Evolutionary conservation across 192 early-diverging fungal genomes (phyloP).

Genomic region (Coemansia sp.): DNA sequence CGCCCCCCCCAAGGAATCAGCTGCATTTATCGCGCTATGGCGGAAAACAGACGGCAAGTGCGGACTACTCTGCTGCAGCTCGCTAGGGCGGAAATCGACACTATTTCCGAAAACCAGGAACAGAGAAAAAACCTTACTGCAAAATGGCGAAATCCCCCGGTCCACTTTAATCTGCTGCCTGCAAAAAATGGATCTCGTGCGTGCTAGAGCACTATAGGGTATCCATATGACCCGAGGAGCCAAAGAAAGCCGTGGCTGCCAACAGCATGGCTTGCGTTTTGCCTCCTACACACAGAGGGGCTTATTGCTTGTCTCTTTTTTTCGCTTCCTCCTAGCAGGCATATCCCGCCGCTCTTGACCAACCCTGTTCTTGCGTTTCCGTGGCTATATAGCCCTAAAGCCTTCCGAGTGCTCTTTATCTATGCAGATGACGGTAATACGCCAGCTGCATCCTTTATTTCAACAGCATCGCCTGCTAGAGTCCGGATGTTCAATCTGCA

Average conservation of each 20-base stretch:
- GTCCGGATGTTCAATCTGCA: neutral
- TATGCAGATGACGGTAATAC: too few species aligned
- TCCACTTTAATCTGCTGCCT: neutral
- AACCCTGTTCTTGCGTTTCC: neutral
- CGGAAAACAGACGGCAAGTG: neutral
- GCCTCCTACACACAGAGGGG: neutral
- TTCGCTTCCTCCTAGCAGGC: neutral
- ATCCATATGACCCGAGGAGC: neutral
- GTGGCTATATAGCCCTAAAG: too few species aligned
- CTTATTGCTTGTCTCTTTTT: neutral
- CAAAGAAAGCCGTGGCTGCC: neutral
- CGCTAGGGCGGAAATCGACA: neutral
- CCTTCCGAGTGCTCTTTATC: too few species aligned
- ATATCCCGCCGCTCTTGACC: neutral
- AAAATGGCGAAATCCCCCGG: neutral
- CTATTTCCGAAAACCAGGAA: neutral
- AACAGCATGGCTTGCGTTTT: conserved; percentile 2
- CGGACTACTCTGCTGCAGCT: neutral
- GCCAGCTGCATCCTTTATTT: too few species aligned
- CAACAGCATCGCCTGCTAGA: too few species aligned
- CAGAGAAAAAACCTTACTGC: too few species aligned
- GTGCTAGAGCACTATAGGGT: neutral
- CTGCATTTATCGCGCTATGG: neutral
- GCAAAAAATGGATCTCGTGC: neutral
- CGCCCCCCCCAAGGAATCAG: neutral